Base-by-base conservation (phyloP, 257 asterid genomes). In the Osmanthus fragrans region DNA sequence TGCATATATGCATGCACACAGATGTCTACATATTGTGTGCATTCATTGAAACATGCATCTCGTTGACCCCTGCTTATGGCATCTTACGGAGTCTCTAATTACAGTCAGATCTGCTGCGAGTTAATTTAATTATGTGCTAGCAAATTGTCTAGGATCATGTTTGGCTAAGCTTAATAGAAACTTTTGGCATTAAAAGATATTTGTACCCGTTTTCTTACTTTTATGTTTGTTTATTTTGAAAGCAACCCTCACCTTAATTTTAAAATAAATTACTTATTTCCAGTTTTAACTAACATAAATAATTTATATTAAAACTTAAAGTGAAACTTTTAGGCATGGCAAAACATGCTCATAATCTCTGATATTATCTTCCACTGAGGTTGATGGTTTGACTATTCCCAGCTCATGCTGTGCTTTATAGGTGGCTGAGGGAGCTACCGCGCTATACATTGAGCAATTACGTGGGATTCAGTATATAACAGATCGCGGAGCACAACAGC, bases 401-500 rank as follows among this genome's bases (percentile, higher is more conserved):
- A 58, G 6, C 66, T 58, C 4, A 7, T 33, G 7, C 34, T 69
- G 67, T 65, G 16, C 65, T 36, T 23, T 67, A 40, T 75, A 96
- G 97, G 98, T 96, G 72, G 98, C 96, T 29, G 99, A 96, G 86
- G 98, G 99, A 79, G 97, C 99, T 32, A 85, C 90, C 1, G 90
- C 90, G 27, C 98, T 96, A 45, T 96, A 92, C 77, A 82, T 89
- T 60, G 97, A 96, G 80, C 99, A 96, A 82, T 76, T 96, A 76
- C 92, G 96, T 1, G 99, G 97, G 75, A 92, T 96, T 72, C 99
- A 96, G 73, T 88, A 87, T 77, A 85, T 96, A 81, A 88, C 96
- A 9, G 96, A 96, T 73, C 96, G 95, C 11, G 99, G 97, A 82
- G 98, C 99, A 3, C 97, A 88, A 76, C 99, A 96, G 82, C 89